Evolutionary conservation across 164 flowering plant genomes (phyloP).

Genomic region (Malania oleifera): DNA sequence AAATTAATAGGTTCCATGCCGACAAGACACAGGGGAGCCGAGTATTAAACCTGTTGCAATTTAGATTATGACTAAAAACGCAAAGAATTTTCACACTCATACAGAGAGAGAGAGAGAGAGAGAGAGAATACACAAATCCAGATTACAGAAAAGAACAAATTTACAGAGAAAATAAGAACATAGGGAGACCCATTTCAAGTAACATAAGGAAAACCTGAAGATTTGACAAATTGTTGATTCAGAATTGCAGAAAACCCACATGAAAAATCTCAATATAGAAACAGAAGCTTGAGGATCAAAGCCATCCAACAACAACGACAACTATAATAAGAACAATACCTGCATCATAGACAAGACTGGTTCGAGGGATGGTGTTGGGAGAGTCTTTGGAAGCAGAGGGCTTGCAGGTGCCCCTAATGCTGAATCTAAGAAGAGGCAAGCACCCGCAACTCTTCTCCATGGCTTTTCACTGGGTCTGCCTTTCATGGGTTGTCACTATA

Average conservation of each 20-base stretch:
- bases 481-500: conserved; percentile 20
- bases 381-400: conserved; percentile 54
- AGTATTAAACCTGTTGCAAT: not conserved
- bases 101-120: not conserved
- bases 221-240: not conserved
- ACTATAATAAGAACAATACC: conserved; percentile 25
- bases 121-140: not conserved
- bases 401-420: conserved; percentile 45
- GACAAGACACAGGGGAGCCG: not conserved
- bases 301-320: not conserved
- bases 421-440: conserved; percentile 58
- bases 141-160: not conserved
- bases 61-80: not conserved
- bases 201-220: not conserved
- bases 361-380: conserved; percentile 60
- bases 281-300: not conserved
- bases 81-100: no score
- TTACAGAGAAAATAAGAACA: not conserved
- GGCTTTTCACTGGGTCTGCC: not conserved
- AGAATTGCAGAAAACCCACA: not conserved
- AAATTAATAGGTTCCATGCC: not conserved
- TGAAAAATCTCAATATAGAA: not conserved
- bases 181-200: conserved; percentile 4
- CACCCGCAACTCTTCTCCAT: conserved; percentile 73
- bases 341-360: conserved; percentile 84